Conservation (phyloP, 108 stramenopile genomes). For the Craspedostauros australis region DNA sequence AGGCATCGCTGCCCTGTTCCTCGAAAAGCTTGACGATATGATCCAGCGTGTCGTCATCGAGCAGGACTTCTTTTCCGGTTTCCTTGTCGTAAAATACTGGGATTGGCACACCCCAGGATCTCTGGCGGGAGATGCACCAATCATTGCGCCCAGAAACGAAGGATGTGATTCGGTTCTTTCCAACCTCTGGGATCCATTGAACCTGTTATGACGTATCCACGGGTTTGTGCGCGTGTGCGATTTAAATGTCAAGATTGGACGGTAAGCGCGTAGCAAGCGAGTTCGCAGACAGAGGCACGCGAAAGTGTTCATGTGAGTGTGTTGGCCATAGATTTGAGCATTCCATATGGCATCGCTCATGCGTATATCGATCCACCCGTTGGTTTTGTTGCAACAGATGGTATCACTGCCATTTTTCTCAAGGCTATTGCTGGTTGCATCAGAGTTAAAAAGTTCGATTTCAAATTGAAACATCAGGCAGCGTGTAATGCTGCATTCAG, state of each 20-base stretch:
- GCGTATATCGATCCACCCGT: too few relatives aligned
- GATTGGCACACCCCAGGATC: conserved; percentile 98
- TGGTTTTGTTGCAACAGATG: neutral
- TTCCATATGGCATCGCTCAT: too few relatives aligned
- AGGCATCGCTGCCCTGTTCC: conserved; percentile 93
- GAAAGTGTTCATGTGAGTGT: too few relatives aligned
- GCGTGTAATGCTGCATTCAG: conserved; percentile 21
- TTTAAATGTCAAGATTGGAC: neutral
- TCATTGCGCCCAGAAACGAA: conserved; percentile 85
- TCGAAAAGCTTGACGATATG: conserved; percentile 82
- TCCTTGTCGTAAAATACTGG: conserved; percentile 92
- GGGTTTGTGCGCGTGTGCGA: neutral
- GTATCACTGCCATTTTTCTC: neutral
- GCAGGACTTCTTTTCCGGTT: conserved; percentile 78
- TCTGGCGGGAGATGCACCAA: conserved; percentile 99
- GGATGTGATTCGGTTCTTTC: conserved; percentile 87
- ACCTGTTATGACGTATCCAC: conserved; percentile 57
- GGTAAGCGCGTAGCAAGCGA: too few relatives aligned
- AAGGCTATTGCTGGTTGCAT: conserved; percentile 6
- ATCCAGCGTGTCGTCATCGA: conserved; percentile 78
- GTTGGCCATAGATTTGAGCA: too few relatives aligned
- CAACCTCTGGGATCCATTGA: conserved; percentile 91
- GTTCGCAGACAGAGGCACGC: too few relatives aligned
- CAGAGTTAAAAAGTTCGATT: conserved; percentile 50
- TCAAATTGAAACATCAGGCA: conserved; percentile 39